Percentiles rank a stretch among this genome's conserved stretches.
Evolutionary conservation across 1,284 basidiomycete genomes (phyloP).

Genomic region (Sparassis latifolia): DNA sequence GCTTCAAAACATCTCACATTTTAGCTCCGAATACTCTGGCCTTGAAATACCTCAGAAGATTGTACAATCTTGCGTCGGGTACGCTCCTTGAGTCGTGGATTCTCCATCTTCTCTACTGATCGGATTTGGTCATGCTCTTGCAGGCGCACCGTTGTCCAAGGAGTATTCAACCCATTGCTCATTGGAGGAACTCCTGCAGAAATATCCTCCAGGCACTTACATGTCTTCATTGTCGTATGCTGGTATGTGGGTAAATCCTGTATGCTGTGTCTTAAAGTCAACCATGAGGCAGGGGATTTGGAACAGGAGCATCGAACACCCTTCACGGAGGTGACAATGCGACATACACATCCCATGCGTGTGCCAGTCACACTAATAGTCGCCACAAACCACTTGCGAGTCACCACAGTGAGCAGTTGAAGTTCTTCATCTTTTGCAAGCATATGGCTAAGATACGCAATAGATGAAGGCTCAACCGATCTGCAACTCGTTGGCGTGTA

Average conservation of each 20-base stretch:
- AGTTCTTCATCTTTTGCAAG: not conserved
- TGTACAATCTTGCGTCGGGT: slow-evolving; percentile 75
- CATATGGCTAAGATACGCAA: not conserved
- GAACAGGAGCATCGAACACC: slow-evolving; percentile 49
- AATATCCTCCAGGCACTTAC: slow-evolving; percentile 41
- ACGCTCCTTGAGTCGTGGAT: slow-evolving; percentile 14
- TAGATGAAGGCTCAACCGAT: slow-evolving; percentile 62
- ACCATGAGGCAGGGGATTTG: slow-evolving; percentile 36
- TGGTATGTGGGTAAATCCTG: slow-evolving; percentile 31
- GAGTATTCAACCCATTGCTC: slow-evolving; percentile 19
- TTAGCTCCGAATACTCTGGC: slow-evolving; percentile 78
- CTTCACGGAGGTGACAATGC: slow-evolving; percentile 59
- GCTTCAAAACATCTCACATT: slow-evolving; percentile 57
- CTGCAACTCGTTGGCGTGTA: slow-evolving; percentile 57
- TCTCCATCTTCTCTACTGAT: not conserved
- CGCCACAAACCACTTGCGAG: slow-evolving; percentile 57
- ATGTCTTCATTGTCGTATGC: slow-evolving; percentile 47
- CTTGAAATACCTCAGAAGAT: slow-evolving; percentile 66
- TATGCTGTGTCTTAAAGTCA: not conserved
- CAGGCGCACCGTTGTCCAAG: slow-evolving; percentile 16
- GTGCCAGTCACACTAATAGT: slow-evolving; percentile 60
- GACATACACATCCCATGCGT: slow-evolving; percentile 50
- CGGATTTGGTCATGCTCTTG: not conserved
- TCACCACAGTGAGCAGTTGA: slow-evolving; percentile 49
- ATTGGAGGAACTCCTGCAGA: slow-evolving; percentile 43